These are phyloP conservation scores for Penicillium janthinellum DNA, from an alignment of 2,329 filamentous ascomycete genomes.

Conservation along the genomic window DNA sequence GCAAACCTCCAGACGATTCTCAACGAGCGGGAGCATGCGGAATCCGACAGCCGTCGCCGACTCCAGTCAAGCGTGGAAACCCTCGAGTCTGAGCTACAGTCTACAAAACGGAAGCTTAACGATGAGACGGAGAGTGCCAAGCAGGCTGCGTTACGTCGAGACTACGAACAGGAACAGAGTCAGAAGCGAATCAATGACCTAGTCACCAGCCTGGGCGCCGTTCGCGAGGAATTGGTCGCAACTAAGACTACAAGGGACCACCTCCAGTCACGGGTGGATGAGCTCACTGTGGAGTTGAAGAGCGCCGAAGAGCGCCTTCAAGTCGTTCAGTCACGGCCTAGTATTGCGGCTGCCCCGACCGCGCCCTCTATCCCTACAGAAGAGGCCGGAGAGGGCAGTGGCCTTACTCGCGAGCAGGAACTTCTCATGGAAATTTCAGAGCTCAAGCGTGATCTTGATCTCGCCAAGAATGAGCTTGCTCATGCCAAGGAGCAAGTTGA, in stretches of 20 bases:
- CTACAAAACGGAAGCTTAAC: conserved; percentile 78
- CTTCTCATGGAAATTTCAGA: conserved; percentile 81
- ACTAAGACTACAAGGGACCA: conserved; percentile 88
- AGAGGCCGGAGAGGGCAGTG: conserved; percentile 55
- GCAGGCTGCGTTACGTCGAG: conserved; percentile 78
- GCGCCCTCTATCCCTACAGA: conserved; percentile 47
- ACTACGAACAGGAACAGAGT: conserved; percentile 84
- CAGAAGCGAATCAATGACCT: conserved; percentile 94
- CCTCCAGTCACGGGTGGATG: conserved; percentile 83
- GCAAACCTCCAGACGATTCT: conserved; percentile 83
- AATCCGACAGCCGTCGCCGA: conserved; percentile 78
- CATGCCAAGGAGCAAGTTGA: conserved; percentile 79
- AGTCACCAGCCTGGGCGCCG: conserved; percentile 73
- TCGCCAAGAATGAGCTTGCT: conserved; percentile 77
- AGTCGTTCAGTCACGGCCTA: conserved; percentile 77
- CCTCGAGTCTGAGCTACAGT: conserved; percentile 75
- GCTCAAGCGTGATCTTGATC: conserved; percentile 81
- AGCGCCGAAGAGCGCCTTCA: conserved; percentile 86
- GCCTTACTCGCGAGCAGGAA: conserved; percentile 72
- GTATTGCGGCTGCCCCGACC: conserved; percentile 57
- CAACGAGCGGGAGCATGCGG: conserved; percentile 85
- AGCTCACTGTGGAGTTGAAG: conserved; percentile 82
- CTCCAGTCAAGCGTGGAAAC: conserved; percentile 76
- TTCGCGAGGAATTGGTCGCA: conserved; percentile 82
- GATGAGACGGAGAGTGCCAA: conserved; percentile 83